These are phyloP conservation scores for Yarrowia sp. DNA, from an alignment of 805 yeast species.

Conservation along the genomic window DNA sequence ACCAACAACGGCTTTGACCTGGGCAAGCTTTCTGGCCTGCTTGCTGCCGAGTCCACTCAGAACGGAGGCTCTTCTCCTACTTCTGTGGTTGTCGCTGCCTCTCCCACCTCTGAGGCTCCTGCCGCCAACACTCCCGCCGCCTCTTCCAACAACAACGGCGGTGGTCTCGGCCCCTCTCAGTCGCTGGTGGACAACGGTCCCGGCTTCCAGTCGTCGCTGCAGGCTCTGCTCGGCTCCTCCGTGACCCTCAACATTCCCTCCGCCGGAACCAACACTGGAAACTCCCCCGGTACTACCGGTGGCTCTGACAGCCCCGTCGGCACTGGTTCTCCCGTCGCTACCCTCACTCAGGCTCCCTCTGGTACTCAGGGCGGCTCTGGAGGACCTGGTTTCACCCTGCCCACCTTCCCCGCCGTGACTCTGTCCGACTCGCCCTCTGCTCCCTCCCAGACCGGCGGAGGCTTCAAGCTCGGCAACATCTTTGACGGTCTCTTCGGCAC, in stretches of 20 bases:
- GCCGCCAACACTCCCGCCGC: not conserved
- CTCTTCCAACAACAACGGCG: not conserved
- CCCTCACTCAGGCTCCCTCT: no score
- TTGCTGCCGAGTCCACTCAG: slow-evolving; percentile 6
- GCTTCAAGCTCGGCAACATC: slow-evolving; percentile 14
- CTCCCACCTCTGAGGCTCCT: slow-evolving; percentile 7
- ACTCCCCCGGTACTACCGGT: not conserved
- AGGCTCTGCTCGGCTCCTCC: slow-evolving; percentile 23
- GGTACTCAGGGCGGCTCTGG: not conserved
- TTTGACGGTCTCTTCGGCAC: slow-evolving; percentile 20
- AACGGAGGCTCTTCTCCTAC: not conserved
- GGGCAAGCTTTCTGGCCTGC: slow-evolving; percentile 4
- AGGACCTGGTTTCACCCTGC: slow-evolving; percentile 21
- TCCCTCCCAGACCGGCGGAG: slow-evolving; percentile 5
- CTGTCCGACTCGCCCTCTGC: slow-evolving; percentile 15
- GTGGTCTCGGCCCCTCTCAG: slow-evolving; percentile 7
- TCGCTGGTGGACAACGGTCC: not conserved
- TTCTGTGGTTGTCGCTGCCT: slow-evolving; percentile 9
- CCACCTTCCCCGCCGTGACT: slow-evolving; percentile 15
- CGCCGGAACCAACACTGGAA: not conserved
- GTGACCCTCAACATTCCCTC: slow-evolving; percentile 7
- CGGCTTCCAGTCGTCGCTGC: slow-evolving; percentile 25
- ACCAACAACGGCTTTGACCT: slow-evolving; percentile 24
- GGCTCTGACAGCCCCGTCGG: not conserved
- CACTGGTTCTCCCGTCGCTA: not conserved